These are phyloP conservation scores for Barbarea vulgaris DNA, from an alignment of 345 rosid genomes.

Conservation along the genomic window DNA sequence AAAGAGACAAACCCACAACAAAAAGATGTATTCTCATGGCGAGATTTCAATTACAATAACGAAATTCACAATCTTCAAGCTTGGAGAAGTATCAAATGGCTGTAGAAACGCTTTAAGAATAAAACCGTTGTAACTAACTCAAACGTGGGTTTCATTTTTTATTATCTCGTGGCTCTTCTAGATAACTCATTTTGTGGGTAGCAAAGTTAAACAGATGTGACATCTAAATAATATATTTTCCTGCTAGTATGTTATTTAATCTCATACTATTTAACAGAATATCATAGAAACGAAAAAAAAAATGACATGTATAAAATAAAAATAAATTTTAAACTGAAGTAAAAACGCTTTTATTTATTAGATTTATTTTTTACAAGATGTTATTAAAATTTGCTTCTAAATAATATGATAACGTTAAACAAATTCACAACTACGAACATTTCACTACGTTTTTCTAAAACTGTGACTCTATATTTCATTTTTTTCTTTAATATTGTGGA, in stretches of 20 bases:
- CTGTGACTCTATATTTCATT: neutral
- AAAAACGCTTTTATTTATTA: neutral
- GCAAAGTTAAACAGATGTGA: neutral
- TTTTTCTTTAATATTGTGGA: neutral
- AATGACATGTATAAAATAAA: no score
- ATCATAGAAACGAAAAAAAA: neutral
- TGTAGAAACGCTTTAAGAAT: slow-evolving; percentile 14
- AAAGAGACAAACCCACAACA: slow-evolving; percentile 31
- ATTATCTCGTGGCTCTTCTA: neutral
- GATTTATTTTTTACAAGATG: neutral
- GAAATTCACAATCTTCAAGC: neutral
- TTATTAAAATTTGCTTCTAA: neutral
- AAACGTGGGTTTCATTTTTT: slow-evolving; percentile 33
- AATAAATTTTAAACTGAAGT: no score
- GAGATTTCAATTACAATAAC: slow-evolving; percentile 4
- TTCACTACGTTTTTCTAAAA: neutral
- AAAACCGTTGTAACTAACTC: slow-evolving; percentile 40
- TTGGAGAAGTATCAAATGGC: slow-evolving; percentile 18
- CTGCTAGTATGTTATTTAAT: neutral
- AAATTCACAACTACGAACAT: neutral
- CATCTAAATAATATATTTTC: neutral
- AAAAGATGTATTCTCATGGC: slow-evolving; percentile 21
- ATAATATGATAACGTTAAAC: neutral
- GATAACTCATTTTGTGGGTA: neutral
- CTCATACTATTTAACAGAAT: no score